Evolutionary conservation across 106 monocot species (phyloP), one percentile per base, ranked within the genome.

Genomic region (Apostasia shenzhenica): DNA sequence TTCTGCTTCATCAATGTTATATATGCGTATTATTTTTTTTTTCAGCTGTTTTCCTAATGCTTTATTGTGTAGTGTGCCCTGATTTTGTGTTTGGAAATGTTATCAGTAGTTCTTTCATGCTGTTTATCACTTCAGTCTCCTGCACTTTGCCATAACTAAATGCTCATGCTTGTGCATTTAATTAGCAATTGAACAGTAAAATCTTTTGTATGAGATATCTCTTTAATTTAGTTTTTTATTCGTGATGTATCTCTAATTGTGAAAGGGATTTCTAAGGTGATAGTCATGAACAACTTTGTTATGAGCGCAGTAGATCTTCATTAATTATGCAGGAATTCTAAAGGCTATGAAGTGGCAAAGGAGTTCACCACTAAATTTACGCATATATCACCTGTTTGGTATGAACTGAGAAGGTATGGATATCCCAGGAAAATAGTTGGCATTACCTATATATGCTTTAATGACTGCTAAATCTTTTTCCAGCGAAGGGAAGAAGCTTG

Each of bases 351-450:
- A 61, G 85, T 92, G 87, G 97, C 92, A 1, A 89, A 97, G 76
- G 68, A 78, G 71, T 97, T 83, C 61, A 43, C 63, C 61, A 72
- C 79, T 4, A 97, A 89, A 77, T 69, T 97, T 37, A 85, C 92
- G 42, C 92, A 97, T 72, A 11, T 97, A 72, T 97, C 97, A 52
- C 97, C 97, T 54, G 92, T 97, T 37, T 97, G 97, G 97, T 97
- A 97, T 76, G 92, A 97, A 63, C 76, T 97, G 67, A 92, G 90
- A 64, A 97, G 97, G 97, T 97, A 75, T 41, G 61, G n/a, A 49
- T 46, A 14, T 72, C 13, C 52, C 61, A 4, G 26, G 49, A 14
- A 14, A 40, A 10, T 48, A 59, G 41, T 37, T 48, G 37, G 39
- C n/a, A 39, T 41, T 76, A 62, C 42, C 46, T 63, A 10, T 8